These are phyloP conservation scores for Lachnellula cervina DNA, from an alignment of 2,329 filamentous ascomycete species.

Conservation along the genomic window DNA sequence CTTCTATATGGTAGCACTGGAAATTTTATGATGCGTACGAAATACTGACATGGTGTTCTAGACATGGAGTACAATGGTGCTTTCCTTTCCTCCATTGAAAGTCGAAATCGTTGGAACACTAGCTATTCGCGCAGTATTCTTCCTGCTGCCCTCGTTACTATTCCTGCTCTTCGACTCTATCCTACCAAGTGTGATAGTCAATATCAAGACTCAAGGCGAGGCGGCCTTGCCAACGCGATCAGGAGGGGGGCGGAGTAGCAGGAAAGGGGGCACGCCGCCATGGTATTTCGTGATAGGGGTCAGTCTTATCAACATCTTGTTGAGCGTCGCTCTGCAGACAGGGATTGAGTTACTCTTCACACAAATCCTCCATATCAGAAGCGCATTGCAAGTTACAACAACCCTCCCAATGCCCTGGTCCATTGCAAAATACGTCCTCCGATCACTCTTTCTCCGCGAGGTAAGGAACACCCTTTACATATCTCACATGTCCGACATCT, in stretches of 20 bases:
- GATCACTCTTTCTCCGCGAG: conserved; percentile 53
- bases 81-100: conserved; percentile 68
- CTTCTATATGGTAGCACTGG: conserved; percentile 70
- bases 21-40: not conserved
- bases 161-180: conserved; percentile 70
- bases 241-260: conserved; percentile 29
- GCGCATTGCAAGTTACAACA: conserved; percentile 53
- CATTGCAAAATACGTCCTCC: conserved; percentile 49
- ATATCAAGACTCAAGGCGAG: conserved; percentile 62
- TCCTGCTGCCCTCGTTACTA: conserved; percentile 64
- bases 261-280: conserved; percentile 35
- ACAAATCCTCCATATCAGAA: conserved; percentile 46
- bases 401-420: conserved; percentile 58
- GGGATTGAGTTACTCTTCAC: conserved; percentile 51
- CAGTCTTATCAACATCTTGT: conserved; percentile 49
- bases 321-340: conserved; percentile 50
- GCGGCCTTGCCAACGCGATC: conserved; percentile 45
- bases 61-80: conserved; percentile 79
- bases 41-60: conserved; percentile 31
- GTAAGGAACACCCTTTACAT: conserved; percentile 32
- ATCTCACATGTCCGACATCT: not conserved
- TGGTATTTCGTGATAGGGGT: conserved; percentile 48
- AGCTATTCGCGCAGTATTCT: conserved; percentile 63
- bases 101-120: conserved; percentile 71
- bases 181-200: conserved; percentile 62